Conservation (phyloP, 108 stramenopile species). For the Pseudonitzschia multistriata region DNA sequence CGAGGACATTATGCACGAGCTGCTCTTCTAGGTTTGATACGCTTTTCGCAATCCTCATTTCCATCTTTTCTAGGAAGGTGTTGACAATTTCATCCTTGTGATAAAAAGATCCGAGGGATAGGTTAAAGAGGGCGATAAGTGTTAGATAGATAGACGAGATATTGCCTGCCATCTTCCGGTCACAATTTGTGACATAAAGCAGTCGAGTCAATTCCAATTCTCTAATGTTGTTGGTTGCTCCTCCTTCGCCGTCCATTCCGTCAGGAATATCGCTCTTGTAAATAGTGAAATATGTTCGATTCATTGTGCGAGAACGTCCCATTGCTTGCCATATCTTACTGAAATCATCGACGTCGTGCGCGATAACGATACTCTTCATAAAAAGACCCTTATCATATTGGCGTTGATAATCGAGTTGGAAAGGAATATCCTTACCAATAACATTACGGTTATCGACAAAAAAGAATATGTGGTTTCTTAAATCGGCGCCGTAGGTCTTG, state of each 20-base stretch:
- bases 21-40: conserved; percentile 22
- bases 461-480: conserved; percentile 31
- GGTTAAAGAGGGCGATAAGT: conserved; percentile 29
- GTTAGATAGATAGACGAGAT: conserved; percentile 39
- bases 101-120: conserved; percentile 27
- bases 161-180: conserved; percentile 32
- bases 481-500: conserved; percentile 26
- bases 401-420: conserved; percentile 33
- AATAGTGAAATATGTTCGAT: conserved; percentile 31
- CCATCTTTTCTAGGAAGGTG: conserved; percentile 34
- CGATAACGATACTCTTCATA: conserved; percentile 32
- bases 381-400: conserved; percentile 30
- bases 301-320: conserved; percentile 36
- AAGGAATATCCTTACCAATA: conserved; percentile 37
- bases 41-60: conserved; percentile 16
- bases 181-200: conserved; percentile 32
- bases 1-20: conserved; percentile 19
- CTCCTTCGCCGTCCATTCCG: conserved; percentile 9
- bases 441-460: conserved; percentile 40
- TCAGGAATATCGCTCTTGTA: conserved; percentile 25
- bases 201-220: conserved; percentile 19
- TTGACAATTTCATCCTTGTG: conserved; percentile 33
- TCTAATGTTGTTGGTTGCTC: conserved; percentile 18
- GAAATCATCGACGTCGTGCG: conserved; percentile 39
- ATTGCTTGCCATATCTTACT: conserved; percentile 44